phyloP scores from a whole-genome alignment of 176 grass and related monocot genomes.

The Carex littledalei region DNA sequence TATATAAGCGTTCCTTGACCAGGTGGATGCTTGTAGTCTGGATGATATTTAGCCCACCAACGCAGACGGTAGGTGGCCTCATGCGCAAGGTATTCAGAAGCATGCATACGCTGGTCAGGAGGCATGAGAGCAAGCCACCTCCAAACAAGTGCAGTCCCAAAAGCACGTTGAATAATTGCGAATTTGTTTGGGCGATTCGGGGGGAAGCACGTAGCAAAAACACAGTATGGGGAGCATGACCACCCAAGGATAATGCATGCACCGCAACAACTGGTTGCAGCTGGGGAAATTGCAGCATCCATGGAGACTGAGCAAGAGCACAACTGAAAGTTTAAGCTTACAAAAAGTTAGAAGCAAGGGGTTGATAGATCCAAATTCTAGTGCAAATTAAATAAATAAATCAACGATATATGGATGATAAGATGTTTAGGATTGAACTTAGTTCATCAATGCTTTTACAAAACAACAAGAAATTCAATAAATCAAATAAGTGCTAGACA shows the following conservation, averaged over 20 bases:
- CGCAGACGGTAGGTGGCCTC: slow-evolving; percentile 7
- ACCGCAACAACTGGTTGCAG: not conserved
- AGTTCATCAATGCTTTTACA: not conserved
- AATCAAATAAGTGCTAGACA: no score
- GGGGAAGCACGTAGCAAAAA: slow-evolving; percentile 16
- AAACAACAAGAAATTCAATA: not conserved
- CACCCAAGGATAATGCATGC: not conserved
- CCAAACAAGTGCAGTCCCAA: not conserved
- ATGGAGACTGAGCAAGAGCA: not conserved
- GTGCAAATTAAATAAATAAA: not conserved
- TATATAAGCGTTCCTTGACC: not conserved
- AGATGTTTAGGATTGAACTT: not conserved
- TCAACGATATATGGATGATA: not conserved
- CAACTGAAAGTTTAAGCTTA: slow-evolving; percentile 11
- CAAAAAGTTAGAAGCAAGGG: slow-evolving; percentile 1
- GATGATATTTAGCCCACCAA: not conserved
- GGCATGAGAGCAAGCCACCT: not conserved
- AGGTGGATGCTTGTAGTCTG: not conserved
- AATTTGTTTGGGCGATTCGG: slow-evolving; percentile 14
- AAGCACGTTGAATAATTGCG: slow-evolving; percentile 11
- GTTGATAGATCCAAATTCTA: not conserved
- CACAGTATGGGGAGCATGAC: slow-evolving; percentile 4
- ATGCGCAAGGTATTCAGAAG: not conserved
- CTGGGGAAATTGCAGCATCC: not conserved
- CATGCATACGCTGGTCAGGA: not conserved